These are phyloP conservation scores for Phoma sp. DNA, from an alignment of 2,329 filamentous ascomycete species.

Conservation along the genomic window DNA sequence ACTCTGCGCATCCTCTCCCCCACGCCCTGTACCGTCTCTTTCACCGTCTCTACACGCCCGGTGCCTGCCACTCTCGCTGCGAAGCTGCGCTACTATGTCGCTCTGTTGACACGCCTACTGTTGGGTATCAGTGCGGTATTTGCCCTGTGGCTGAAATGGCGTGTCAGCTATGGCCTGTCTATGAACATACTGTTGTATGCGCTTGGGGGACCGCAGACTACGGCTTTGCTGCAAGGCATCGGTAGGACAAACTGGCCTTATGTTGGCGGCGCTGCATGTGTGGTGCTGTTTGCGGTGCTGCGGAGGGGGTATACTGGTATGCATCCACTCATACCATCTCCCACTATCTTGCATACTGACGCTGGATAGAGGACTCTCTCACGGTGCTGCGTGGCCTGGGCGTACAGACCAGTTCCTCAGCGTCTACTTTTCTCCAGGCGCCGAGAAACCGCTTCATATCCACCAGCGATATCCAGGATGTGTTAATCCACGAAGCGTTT, in stretches of 20 bases:
- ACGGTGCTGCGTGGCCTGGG: conserved; percentile 88
- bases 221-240: conserved; percentile 42
- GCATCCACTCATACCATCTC: background rate
- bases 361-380: conserved; percentile 73
- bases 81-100: conserved; percentile 51
- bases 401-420: conserved; percentile 81
- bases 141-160: conserved; percentile 40
- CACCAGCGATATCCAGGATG: conserved; percentile 88
- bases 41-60: conserved; percentile 84
- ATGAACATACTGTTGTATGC: conserved; percentile 10
- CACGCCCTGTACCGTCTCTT: conserved; percentile 86
- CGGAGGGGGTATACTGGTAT: conserved; percentile 59
- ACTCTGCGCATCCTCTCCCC: conserved; percentile 43
- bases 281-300: conserved; percentile 54
- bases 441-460: conserved; percentile 80
- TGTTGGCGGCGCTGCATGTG: conserved; percentile 47
- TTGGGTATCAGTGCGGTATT: conserved; percentile 51
- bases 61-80: conserved; percentile 54
- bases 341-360: background rate
- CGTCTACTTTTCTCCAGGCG: conserved; percentile 68
- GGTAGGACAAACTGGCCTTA: conserved; percentile 51
- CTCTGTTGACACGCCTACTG: conserved; percentile 53
- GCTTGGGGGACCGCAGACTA: conserved; percentile 13
- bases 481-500: conserved; percentile 95
- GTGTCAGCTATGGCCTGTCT: conserved; percentile 9